Evolutionary conservation across 768 basidiomycete species (phyloP), one percentile per base, ranked within the genome.

Genomic region (Auricularia cornea): DNA sequence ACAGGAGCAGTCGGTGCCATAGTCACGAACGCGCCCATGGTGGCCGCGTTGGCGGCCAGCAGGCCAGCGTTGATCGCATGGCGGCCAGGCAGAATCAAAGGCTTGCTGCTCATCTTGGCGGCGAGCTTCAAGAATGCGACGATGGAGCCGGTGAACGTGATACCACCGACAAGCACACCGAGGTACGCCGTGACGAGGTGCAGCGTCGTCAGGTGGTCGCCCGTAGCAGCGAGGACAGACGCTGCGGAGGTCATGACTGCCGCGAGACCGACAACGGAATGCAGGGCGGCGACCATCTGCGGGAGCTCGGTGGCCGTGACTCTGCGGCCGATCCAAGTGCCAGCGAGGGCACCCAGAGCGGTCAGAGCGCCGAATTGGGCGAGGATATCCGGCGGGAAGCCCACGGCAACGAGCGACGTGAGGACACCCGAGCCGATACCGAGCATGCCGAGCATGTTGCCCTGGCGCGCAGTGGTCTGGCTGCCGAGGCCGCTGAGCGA

Each of bases 41-140:
- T 84, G 14, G 83, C 75, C 16, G 78, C 78, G 71, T 94, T 94
- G 3, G 84, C 80, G 20, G 86, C 86, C 16, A 94, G 75, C n/a
- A 94, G 78, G 3, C 83, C 78, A 20, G 77, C 70, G 70, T 94
- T 94, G 68, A 92, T 77, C 10, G 92, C 65, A 69, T 94, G 92
- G 67, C 89, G 85, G 48, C 83, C 91, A 3, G 91, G 91, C 52
- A 94, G 77, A 28, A 78, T 76, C 26, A 92, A 74, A 1, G 92
- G 87, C 66, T 80, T 84, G 51, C 89, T 90, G 3, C 88, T 80
- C 84, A 94, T 90, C 63, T 82, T 84, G 8, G 89, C 92, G 5
- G 91, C 90, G 40, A 94, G 80, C 72, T 94, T 94, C 56, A 94
- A 74, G 81, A 92, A 94, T 3, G 92, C 92, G 18, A 94, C 89